Conservation (phyloP, 306 rosid species). For the Rubus parviflorus region DNA sequence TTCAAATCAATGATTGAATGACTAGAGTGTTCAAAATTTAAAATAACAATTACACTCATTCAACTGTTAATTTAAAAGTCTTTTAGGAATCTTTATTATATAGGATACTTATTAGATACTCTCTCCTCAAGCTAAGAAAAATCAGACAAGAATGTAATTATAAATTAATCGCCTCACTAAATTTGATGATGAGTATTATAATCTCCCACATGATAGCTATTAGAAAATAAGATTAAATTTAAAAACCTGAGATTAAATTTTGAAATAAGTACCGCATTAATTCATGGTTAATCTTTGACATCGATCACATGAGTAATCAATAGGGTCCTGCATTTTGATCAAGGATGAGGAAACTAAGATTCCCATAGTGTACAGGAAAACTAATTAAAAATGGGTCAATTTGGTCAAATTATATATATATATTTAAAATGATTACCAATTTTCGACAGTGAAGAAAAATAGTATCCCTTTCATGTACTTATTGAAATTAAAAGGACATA, state of each 20-base stretch:
- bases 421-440: background rate
- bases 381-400: background rate
- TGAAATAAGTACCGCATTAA: background rate
- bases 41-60: no score
- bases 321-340: constrained; percentile 5
- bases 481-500: background rate
- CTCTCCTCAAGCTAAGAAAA: no score
- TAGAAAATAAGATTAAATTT: background rate
- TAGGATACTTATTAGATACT: no score
- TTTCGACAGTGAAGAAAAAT: background rate
- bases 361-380: background rate
- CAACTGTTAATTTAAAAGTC: no score
- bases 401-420: background rate
- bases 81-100: no score
- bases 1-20: no score
- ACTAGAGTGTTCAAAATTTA: no score
- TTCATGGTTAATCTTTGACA: background rate
- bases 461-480: background rate
- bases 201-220: background rate
- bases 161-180: background rate
- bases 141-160: background rate
- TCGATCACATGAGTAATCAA: constrained; percentile 8
- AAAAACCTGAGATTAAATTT: background rate
- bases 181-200: no score
- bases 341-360: background rate